Conservation (phyloP, 805 yeast species). For the Hemisphaericaspora nanyangensis region DNA sequence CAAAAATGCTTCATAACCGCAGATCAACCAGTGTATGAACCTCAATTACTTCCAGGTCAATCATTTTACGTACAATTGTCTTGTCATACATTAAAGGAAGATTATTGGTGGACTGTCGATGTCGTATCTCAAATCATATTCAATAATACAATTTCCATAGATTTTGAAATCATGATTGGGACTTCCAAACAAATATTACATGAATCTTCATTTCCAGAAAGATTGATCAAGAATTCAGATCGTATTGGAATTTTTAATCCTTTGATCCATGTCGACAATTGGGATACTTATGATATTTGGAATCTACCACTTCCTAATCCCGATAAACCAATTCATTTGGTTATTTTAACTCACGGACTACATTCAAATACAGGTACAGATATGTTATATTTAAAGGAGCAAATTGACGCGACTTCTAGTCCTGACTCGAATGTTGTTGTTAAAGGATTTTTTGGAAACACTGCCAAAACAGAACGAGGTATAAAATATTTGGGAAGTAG, state of each 20-base stretch:
- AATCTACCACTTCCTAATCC: constrained; percentile 49
- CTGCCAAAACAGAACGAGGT: constrained; percentile 86
- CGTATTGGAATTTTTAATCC: constrained; percentile 26
- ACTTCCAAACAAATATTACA: constrained; percentile 37
- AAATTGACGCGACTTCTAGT: constrained; percentile 48
- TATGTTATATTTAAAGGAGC: constrained; percentile 82
- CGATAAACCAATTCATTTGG: constrained; percentile 70
- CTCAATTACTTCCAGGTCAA: constrained; percentile 69
- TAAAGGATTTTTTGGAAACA: constrained; percentile 79
- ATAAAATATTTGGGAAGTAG: constrained; percentile 78
- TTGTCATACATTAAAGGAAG: constrained; percentile 55
- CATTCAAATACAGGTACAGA: constrained; percentile 90
- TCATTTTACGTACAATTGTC: constrained; percentile 56
- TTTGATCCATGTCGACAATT: constrained; percentile 45
- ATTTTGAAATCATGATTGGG: constrained; percentile 59
- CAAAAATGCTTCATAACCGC: constrained; percentile 60
- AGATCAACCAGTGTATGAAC: constrained; percentile 73
- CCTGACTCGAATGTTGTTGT: constrained; percentile 63
- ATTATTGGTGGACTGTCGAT: constrained; percentile 76
- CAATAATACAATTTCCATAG: constrained; percentile 61
- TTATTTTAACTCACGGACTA: constrained; percentile 85
- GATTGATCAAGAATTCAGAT: constrained; percentile 18
- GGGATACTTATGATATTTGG: constrained; percentile 74
- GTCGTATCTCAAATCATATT: constrained; percentile 78
- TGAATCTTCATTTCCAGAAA: constrained; percentile 22